Evolutionary conservation across 495 filamentous ascomycete genomes (phyloP).

Genomic region (Annulohypoxylon maeteangense): DNA sequence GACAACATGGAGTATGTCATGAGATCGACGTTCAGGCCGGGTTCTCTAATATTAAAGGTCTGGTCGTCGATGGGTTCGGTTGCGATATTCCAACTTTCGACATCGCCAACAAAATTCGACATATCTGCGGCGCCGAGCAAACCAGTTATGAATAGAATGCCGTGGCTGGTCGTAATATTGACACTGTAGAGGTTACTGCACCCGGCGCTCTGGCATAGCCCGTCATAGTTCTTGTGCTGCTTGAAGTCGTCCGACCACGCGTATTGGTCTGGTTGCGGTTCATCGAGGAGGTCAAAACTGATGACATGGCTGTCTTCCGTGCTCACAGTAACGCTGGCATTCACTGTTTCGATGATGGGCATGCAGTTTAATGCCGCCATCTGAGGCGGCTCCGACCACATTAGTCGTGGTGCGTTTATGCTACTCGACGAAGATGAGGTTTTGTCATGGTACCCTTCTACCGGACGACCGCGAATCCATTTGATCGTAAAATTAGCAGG

Average conservation of each 20-base stretch:
- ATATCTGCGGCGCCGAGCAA: conserved; percentile 48
- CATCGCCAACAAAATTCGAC: conserved; percentile 2
- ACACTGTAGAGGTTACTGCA: conserved; percentile 11
- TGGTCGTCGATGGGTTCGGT: conserved; percentile 48
- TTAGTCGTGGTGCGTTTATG: neutral
- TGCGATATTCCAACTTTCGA: neutral
- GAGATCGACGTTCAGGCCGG: conserved; percentile 54
- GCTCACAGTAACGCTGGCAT: conserved; percentile 47
- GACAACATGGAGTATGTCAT: conserved; percentile 53
- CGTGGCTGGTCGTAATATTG: conserved; percentile 43
- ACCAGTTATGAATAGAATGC: conserved; percentile 49
- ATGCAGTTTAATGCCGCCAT: conserved; percentile 48
- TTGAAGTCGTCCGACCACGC: conserved; percentile 48
- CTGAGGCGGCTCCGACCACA: conserved; percentile 40
- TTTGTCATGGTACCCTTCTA: conserved; percentile 21
- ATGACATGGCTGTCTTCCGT: conserved; percentile 46
- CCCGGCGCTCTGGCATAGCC: neutral
- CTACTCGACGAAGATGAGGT: neutral
- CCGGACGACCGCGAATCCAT: conserved; percentile 46
- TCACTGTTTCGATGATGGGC: conserved; percentile 49
- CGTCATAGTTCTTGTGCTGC: neutral
- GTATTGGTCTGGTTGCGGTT: conserved; percentile 24
- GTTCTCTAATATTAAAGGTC: conserved; percentile 53
- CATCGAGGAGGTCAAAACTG: conserved; percentile 40
- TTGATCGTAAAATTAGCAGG: conserved; percentile 51